A percentile compares a stretch with the other conserved stretches of the same genome.
Evolutionary conservation across 2,329 filamentous ascomycete genomes (phyloP).

Genomic region (Neoscytalidium dimidiatum): DNA sequence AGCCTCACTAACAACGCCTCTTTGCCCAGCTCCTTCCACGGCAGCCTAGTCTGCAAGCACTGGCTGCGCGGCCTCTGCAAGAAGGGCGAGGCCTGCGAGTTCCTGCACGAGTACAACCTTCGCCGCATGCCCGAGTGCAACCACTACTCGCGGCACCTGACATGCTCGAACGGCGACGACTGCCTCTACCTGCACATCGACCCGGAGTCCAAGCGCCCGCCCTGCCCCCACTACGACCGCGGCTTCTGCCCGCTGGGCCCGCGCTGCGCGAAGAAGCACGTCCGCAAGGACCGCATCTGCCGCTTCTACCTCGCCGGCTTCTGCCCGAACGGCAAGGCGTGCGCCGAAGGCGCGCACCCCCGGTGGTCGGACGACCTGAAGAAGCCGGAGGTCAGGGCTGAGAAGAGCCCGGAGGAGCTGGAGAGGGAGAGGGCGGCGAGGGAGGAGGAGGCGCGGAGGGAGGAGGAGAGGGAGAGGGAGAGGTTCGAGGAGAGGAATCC

Average conservation of each 20-base stretch:
- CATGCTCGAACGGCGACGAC: slow-evolving; percentile 95
- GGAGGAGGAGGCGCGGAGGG: slow-evolving; percentile 48
- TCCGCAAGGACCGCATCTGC: slow-evolving; percentile 73
- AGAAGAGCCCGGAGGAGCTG: slow-evolving; percentile 72
- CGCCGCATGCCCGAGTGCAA: slow-evolving; percentile 98
- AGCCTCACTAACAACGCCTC: too few relatives aligned
- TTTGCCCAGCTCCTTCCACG: slow-evolving; percentile 26
- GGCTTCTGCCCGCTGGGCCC: slow-evolving; percentile 94
- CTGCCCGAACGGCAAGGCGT: slow-evolving; percentile 80
- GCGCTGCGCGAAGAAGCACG: slow-evolving; percentile 83
- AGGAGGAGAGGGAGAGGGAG: slow-evolving; percentile 43
- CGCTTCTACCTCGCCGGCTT: slow-evolving; percentile 89
- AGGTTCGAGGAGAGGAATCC: slow-evolving; percentile 35
- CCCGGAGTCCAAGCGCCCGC: slow-evolving; percentile 66
- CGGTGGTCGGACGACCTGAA: slow-evolving; percentile 70
- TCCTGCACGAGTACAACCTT: slow-evolving; percentile 97
- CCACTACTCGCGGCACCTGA: slow-evolving; percentile 89
- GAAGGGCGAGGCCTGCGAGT: slow-evolving; percentile 95
- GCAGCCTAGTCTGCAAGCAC: slow-evolving; percentile 90
- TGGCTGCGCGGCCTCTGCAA: slow-evolving; percentile 97
- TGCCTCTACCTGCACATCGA: slow-evolving; percentile 92
- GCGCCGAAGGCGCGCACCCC: slow-evolving; percentile 80
- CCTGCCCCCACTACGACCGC: slow-evolving; percentile 81
- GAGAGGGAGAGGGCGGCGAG: slow-evolving; percentile 57
- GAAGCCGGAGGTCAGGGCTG: slow-evolving; percentile 61